Percentiles rank a stretch among this genome's conserved stretches.
phyloP scores from a whole-genome alignment of 23 red algal genomes.

The Pyropia haitanensis region DNA sequence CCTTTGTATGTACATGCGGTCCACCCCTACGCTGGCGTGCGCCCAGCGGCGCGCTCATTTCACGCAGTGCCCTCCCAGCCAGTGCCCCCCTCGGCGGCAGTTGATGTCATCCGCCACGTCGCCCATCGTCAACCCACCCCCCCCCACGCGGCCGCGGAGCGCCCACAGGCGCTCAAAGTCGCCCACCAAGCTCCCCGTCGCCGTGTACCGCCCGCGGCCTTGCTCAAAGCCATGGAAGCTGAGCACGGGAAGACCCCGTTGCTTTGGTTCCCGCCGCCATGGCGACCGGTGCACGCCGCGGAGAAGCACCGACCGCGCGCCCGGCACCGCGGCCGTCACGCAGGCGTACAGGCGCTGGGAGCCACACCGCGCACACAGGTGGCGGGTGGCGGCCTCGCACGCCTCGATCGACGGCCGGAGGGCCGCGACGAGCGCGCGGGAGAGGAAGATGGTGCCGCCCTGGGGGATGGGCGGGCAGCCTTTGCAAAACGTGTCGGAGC shows the following conservation, averaged over 20 bases:
- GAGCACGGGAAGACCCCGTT: conserved; percentile 29
- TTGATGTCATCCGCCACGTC: no score
- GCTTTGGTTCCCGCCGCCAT: conserved; percentile 56
- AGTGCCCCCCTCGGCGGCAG: no score
- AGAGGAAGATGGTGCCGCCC: conserved; percentile 68
- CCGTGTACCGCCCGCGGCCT: conserved; percentile 16
- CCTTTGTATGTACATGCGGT: no score
- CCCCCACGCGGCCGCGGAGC: no score
- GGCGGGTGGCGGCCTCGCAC: conserved; percentile 56
- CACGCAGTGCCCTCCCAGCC: no score
- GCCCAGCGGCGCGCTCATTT: no score
- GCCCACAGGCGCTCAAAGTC: conserved; percentile 34
- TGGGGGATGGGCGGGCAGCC: conserved; percentile 82
- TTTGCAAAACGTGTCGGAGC: conserved; percentile 67
- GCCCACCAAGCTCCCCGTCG: conserved; percentile 23
- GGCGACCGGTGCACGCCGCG: conserved; percentile 51
- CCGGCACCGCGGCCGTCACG: conserved; percentile 36
- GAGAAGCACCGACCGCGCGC: conserved; percentile 23
- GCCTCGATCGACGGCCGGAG: conserved; percentile 54
- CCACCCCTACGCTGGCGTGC: no score
- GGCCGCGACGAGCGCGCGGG: conserved; percentile 52
- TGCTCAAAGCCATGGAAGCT: conserved; percentile 51
- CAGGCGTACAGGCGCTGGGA: conserved; percentile 93
- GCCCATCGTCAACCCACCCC: no score
- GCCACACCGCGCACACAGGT: conserved; percentile 69